phyloP scores from a whole-genome alignment of 805 yeast species.

The Monosporozyma aquatica region DNA sequence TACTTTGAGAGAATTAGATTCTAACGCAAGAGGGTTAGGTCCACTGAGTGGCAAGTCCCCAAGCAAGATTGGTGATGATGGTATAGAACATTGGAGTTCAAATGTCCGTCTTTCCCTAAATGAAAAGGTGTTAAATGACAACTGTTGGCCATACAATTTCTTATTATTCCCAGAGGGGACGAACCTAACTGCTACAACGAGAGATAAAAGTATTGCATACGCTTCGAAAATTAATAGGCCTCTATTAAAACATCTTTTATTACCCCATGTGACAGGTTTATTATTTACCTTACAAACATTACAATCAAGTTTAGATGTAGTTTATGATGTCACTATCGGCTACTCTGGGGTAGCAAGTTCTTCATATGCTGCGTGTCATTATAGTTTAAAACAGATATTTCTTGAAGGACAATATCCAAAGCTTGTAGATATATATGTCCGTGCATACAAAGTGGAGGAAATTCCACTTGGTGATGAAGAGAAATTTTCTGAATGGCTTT shows the following conservation, averaged over 20 bases:
- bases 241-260: constrained; percentile 51
- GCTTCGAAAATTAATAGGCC: constrained; percentile 44
- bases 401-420: constrained; percentile 66
- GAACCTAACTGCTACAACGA: constrained; percentile 61
- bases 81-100: constrained; percentile 20
- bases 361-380: constrained; percentile 71
- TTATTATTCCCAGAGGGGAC: constrained; percentile 94
- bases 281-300: constrained; percentile 54
- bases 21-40: constrained; percentile 50
- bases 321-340: constrained; percentile 79
- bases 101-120: constrained; percentile 19
- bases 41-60: constrained; percentile 36
- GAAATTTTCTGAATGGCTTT: constrained; percentile 74
- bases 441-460: constrained; percentile 46
- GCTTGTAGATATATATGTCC: constrained; percentile 53
- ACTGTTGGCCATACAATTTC: constrained; percentile 53
- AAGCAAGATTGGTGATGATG: constrained; percentile 20
- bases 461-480: constrained; percentile 51
- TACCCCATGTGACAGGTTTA: constrained; percentile 82
- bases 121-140: constrained; percentile 5
- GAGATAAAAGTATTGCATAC: constrained; percentile 45
- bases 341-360: constrained; percentile 59
- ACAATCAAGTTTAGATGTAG: constrained; percentile 40
- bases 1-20: constrained; percentile 48
- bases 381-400: constrained; percentile 54